A percentile compares a stretch with the other conserved stretches of the same genome.
Conservation (phyloP, 495 filamentous ascomycete species). For the Penicillium coffeae region DNA sequence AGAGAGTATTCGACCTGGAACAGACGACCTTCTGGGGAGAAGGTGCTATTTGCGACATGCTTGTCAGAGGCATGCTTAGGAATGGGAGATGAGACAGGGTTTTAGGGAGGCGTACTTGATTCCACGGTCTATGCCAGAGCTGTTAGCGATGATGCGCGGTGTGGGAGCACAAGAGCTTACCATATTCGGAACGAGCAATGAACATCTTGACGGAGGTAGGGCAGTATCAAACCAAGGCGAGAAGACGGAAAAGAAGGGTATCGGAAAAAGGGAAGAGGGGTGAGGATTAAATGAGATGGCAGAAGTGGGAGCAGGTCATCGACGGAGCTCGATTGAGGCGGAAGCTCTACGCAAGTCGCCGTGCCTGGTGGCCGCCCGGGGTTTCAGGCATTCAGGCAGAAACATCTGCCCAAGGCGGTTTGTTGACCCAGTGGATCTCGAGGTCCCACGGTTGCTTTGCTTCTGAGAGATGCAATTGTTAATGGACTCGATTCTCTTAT, state of each 20-base stretch:
- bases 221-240: slow-evolving; percentile 9
- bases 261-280: slow-evolving; percentile 7
- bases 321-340: slow-evolving; percentile 31
- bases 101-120: slow-evolving; percentile 73
- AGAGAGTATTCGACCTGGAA: slow-evolving; percentile 99
- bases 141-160: slow-evolving; percentile 30
- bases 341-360: slow-evolving; percentile 42
- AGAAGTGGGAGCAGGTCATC: slow-evolving; percentile 16
- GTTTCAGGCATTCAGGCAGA: slow-evolving; percentile 33
- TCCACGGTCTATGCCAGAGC: slow-evolving; percentile 72
- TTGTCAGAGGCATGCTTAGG: slow-evolving; percentile 22
- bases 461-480: slow-evolving; percentile 1
- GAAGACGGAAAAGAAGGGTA: neutral
- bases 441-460: slow-evolving; percentile 8
- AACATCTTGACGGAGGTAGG: slow-evolving; percentile 68
- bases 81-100: neutral
- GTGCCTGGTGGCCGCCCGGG: slow-evolving; percentile 28
- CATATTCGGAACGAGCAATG: slow-evolving; percentile 99
- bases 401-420: slow-evolving; percentile 13
- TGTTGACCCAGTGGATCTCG: neutral
- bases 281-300: slow-evolving; percentile 9
- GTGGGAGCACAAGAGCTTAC: slow-evolving; percentile 51
- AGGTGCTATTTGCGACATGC: slow-evolving; percentile 67
- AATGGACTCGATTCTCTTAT: slow-evolving; percentile 1
- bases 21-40: slow-evolving; percentile 98